phyloP scores from a whole-genome alignment of 805 yeast species.

The Martiniozyma abietophila region DNA sequence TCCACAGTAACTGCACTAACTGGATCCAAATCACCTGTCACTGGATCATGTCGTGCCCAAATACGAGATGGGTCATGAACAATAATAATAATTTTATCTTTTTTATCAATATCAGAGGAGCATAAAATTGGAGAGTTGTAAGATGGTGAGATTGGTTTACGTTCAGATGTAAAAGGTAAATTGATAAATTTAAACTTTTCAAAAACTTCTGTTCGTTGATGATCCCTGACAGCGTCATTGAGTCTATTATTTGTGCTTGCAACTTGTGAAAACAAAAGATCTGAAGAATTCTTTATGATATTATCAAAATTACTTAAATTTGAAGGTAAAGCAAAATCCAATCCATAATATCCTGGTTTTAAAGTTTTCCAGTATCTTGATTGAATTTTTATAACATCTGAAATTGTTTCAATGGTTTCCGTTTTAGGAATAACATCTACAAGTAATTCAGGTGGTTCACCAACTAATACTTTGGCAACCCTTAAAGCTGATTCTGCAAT shows the following conservation, averaged over 20 bases:
- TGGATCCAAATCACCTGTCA: slow-evolving; percentile 69
- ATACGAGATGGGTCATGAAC: slow-evolving; percentile 90
- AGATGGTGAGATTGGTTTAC: slow-evolving; percentile 36
- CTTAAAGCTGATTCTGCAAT: slow-evolving; percentile 86
- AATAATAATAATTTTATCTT: slow-evolving; percentile 56
- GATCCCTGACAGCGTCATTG: slow-evolving; percentile 66
- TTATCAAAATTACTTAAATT: slow-evolving; percentile 26
- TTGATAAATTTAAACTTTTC: slow-evolving; percentile 49
- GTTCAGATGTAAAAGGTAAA: slow-evolving; percentile 50
- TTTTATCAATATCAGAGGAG: slow-evolving; percentile 57
- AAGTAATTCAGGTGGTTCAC: slow-evolving; percentile 88
- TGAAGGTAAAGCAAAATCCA: slow-evolving; percentile 23
- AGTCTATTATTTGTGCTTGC: slow-evolving; percentile 39
- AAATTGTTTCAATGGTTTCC: slow-evolving; percentile 72
- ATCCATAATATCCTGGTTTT: slow-evolving; percentile 49
- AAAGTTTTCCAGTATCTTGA: slow-evolving; percentile 83
- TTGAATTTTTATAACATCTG: slow-evolving; percentile 71
- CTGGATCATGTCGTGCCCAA: slow-evolving; percentile 80
- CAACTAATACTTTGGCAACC: slow-evolving; percentile 82
- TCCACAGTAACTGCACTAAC: slow-evolving; percentile 68
- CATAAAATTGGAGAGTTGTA: slow-evolving; percentile 53
- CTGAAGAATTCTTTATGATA: slow-evolving; percentile 32
- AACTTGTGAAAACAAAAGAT: slow-evolving; percentile 28
- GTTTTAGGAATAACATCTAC: slow-evolving; percentile 56
- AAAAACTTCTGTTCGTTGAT: slow-evolving; percentile 53